Percentiles rank a stretch among this genome's conserved stretches.
These are phyloP conservation scores for Aspergillus candidus DNA, from an alignment of 2,329 filamentous ascomycete genomes.

Conservation along the genomic window DNA sequence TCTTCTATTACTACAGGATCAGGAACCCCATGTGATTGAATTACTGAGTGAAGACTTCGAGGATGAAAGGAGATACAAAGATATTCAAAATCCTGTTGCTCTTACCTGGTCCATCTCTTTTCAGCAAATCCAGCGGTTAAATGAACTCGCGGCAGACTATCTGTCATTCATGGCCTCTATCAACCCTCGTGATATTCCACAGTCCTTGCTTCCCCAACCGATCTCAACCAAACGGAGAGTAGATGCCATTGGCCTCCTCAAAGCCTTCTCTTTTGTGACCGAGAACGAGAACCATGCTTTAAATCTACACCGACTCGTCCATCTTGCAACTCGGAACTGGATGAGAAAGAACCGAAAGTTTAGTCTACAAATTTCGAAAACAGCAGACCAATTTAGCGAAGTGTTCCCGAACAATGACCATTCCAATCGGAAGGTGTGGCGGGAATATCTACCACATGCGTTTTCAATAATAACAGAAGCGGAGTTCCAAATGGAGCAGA, in stretches of 20 bases:
- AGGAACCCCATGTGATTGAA: constrained; percentile 2
- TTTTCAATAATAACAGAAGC: neutral
- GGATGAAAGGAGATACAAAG: constrained; percentile 4
- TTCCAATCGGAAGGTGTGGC: constrained; percentile 7
- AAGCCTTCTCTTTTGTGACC: constrained; percentile 11
- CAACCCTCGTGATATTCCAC: constrained; percentile 25
- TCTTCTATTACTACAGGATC: neutral
- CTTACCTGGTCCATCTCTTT: constrained; percentile 10
- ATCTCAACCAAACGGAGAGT: constrained; percentile 13
- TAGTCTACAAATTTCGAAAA: neutral
- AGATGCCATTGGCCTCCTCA: constrained; percentile 23
- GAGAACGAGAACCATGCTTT: neutral
- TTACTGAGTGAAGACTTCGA: constrained; percentile 7
- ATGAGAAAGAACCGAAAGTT: constrained; percentile 4
- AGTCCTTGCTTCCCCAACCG: constrained; percentile 24
- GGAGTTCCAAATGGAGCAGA: neutral
- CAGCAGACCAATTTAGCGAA: constrained; percentile 2
- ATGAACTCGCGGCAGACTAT: constrained; percentile 30
- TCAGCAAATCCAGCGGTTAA: constrained; percentile 9
- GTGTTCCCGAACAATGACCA: constrained; percentile 6
- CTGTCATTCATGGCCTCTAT: constrained; percentile 33
- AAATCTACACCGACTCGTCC: constrained; percentile 12
- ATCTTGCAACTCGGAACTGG: constrained; percentile 13
- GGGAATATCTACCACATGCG: constrained; percentile 12
- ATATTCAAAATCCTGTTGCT: constrained; percentile 4